These are phyloP conservation scores for Piromyces finnis DNA, from an alignment of 192 early-diverging fungal species.

Conservation along the genomic window DNA sequence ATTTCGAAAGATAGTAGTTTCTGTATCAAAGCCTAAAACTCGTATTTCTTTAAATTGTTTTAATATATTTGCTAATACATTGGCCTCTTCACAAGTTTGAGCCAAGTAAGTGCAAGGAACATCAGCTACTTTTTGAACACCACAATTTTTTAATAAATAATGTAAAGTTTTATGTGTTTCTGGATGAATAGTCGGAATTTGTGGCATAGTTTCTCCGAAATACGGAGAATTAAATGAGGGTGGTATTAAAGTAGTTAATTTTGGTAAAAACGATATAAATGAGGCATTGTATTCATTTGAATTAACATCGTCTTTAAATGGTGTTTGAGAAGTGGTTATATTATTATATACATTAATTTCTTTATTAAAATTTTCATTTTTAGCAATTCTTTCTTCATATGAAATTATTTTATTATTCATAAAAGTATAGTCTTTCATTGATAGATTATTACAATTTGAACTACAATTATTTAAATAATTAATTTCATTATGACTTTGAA, in stretches of 20 bases:
- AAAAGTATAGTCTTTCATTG: background rate
- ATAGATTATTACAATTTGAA: background rate
- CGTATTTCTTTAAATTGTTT: background rate
- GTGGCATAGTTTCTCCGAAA: background rate
- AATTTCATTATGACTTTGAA: no score
- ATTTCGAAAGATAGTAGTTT: background rate
- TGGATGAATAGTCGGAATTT: background rate
- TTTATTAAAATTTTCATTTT: background rate
- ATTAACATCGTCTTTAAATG: background rate
- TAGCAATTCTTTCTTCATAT: background rate
- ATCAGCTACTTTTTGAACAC: background rate
- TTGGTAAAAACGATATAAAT: background rate
- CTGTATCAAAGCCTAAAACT: background rate
- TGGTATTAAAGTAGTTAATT: background rate
- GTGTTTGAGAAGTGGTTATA: background rate
- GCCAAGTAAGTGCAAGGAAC: background rate
- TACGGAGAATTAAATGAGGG: background rate
- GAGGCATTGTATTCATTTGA: background rate
- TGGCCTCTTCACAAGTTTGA: background rate
- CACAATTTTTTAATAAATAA: background rate
- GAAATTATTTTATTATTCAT: background rate
- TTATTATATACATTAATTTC: background rate
- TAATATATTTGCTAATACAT: background rate
- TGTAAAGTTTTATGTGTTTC: background rate
- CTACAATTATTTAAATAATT: no score